Percentiles rank a stretch among this genome's conserved stretches.
These are phyloP conservation scores for Leishmania braziliensis DNA, from an alignment of 208 protist genomes.

Conservation along the genomic window DNA sequence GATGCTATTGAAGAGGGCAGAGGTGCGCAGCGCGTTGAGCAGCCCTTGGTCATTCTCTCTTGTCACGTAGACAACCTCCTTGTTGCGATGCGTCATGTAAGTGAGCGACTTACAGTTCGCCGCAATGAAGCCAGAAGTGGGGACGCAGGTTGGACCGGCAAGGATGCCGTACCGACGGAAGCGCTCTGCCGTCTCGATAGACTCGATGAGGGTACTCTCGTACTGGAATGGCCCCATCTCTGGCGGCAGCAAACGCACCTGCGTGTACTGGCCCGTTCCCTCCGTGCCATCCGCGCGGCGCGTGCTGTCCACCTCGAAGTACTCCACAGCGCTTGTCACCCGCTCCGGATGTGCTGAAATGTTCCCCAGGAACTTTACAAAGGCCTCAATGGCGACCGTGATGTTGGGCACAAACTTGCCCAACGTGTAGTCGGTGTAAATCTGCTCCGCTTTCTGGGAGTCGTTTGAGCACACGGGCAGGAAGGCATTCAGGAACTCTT, in stretches of 20 bases:
- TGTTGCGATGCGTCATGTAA: conserved; percentile 62
- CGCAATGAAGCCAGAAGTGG: conserved; percentile 65
- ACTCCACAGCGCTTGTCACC: conserved; percentile 35
- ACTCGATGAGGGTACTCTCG: conserved; percentile 76
- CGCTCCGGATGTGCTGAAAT: conserved; percentile 41
- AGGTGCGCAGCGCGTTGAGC: conserved; percentile 38
- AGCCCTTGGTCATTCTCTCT: conserved; percentile 62
- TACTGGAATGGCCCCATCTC: conserved; percentile 72
- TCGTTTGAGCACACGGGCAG: conserved; percentile 71
- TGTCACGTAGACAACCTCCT: conserved; percentile 71
- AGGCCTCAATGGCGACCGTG: conserved; percentile 76
- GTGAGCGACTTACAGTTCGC: conserved; percentile 62
- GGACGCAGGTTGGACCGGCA: conserved; percentile 59
- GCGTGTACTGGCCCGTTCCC: conserved; percentile 50
- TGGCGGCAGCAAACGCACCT: conserved; percentile 74
- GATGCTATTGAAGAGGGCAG: conserved; percentile 61
- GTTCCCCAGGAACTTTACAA: conserved; percentile 69
- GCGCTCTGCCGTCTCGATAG: conserved; percentile 59
- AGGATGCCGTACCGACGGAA: conserved; percentile 78
- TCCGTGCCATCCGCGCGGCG: conserved; percentile 25
- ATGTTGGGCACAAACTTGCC: conserved; percentile 89
- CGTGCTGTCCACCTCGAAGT: conserved; percentile 45
- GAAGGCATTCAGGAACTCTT: conserved; percentile 83
- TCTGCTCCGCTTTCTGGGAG: conserved; percentile 44
- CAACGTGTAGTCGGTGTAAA: conserved; percentile 71